Evolutionary conservation across 2,329 filamentous ascomycete species (phyloP).

Genomic region (Sclerotinia subarctica): DNA sequence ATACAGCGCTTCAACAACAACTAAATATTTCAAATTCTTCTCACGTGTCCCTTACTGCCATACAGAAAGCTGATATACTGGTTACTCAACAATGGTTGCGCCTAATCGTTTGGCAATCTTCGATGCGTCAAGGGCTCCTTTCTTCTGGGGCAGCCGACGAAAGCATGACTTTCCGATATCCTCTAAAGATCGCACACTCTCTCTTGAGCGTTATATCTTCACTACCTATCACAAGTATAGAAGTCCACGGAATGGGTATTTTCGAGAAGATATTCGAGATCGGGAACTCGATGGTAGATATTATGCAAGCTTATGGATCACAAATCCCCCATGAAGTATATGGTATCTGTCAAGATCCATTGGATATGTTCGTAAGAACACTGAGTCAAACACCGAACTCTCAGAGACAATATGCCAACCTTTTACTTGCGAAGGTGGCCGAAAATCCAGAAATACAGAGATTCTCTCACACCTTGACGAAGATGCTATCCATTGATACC

Average conservation of each 20-base stretch:
- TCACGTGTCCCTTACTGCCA: slow-evolving; percentile 48
- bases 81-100: slow-evolving; percentile 69
- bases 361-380: slow-evolving; percentile 46
- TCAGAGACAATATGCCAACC: slow-evolving; percentile 44
- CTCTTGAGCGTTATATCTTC: slow-evolving; percentile 47
- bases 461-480: slow-evolving; percentile 25
- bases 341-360: slow-evolving; percentile 42
- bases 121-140: slow-evolving; percentile 62
- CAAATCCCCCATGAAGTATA: slow-evolving; percentile 27
- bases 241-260: slow-evolving; percentile 50
- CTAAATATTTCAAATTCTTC: slow-evolving; percentile 42
- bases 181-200: slow-evolving; percentile 59
- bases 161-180: slow-evolving; percentile 60
- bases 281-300: slow-evolving; percentile 45
- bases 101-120: slow-evolving; percentile 70
- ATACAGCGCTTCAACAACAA: slow-evolving; percentile 53
- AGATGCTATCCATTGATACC: slow-evolving; percentile 15
- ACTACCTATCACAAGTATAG: slow-evolving; percentile 44
- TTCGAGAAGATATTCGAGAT: slow-evolving; percentile 52
- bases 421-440: slow-evolving; percentile 43
- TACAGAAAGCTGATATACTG: slow-evolving; percentile 65
- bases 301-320: slow-evolving; percentile 41
- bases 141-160: slow-evolving; percentile 56
- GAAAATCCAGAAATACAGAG: slow-evolving; percentile 41
- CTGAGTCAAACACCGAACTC: slow-evolving; percentile 46